These are phyloP conservation scores for Backusella tuberculispora DNA, from an alignment of 192 early-diverging fungal species.

Conservation along the genomic window DNA sequence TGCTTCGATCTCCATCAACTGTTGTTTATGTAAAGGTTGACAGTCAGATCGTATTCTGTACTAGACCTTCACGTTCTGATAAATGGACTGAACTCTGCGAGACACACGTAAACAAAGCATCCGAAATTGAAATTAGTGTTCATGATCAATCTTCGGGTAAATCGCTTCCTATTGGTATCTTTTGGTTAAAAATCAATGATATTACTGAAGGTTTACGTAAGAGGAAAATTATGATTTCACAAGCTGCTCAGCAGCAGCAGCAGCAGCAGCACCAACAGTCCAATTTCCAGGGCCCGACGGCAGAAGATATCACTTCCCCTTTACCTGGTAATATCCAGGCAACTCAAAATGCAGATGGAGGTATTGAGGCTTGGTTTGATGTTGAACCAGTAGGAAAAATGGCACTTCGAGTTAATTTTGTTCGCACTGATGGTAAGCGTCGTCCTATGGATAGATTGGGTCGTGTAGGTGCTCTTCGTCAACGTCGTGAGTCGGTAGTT, in stretches of 20 bases:
- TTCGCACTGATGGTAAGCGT: constrained; percentile 42
- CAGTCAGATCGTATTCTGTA: constrained; percentile 73
- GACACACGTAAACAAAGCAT: constrained; percentile 84
- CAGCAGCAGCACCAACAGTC: neutral
- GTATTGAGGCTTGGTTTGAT: constrained; percentile 80
- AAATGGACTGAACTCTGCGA: constrained; percentile 87
- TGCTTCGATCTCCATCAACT: constrained; percentile 63
- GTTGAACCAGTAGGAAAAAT: constrained; percentile 93
- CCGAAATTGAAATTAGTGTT: constrained; percentile 89
- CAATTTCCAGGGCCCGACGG: neutral
- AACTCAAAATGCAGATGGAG: constrained; percentile 40
- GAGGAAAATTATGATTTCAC: constrained; percentile 60
- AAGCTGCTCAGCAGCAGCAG: constrained; percentile 32
- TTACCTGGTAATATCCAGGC: constrained; percentile 2
- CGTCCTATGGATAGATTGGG: constrained; percentile 65
- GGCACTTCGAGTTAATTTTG: constrained; percentile 82
- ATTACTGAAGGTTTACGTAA: constrained; percentile 83
- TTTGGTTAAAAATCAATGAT: constrained; percentile 95
- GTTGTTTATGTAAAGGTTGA: constrained; percentile 84
- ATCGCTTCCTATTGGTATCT: constrained; percentile 72
- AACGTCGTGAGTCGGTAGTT: constrained; percentile 77
- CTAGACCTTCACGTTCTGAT: constrained; percentile 66
- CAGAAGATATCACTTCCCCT: constrained; percentile 13
- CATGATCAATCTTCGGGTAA: constrained; percentile 65
- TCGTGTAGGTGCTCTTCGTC: constrained; percentile 75